Conservation (phyloP, 1,284 basidiomycete species). For the Cryptococcus jaspeensis region DNA sequence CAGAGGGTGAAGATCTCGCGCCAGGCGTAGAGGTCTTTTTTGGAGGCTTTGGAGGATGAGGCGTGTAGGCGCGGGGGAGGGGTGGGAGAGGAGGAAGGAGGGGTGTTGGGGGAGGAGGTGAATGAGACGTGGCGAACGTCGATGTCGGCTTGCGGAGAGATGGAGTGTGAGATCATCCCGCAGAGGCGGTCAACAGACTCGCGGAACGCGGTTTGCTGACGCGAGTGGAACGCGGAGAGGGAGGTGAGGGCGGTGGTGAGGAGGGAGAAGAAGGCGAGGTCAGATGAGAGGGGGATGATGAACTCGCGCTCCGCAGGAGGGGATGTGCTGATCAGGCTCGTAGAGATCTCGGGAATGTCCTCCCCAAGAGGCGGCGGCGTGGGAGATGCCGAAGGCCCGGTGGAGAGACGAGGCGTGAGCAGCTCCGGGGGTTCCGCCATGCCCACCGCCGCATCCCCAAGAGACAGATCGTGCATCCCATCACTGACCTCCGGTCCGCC, state of each 20-base stretch:
- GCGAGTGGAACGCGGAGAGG: constrained; percentile 65
- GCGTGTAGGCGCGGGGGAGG: neutral
- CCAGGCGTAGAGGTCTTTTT: constrained; percentile 82
- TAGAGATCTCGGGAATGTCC: constrained; percentile 5
- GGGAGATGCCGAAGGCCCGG: neutral
- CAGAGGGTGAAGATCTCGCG: constrained; percentile 87
- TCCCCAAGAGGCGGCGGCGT: neutral
- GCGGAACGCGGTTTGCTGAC: constrained; percentile 65
- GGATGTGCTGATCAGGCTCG: neutral
- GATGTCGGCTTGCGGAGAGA: constrained; percentile 56
- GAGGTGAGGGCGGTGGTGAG: constrained; percentile 69
- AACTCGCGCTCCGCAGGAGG: constrained; percentile 56
- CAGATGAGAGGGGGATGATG: constrained; percentile 76
- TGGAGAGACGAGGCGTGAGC: neutral
- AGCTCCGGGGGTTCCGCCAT: constrained; percentile 5
- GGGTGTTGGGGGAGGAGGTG: neutral
- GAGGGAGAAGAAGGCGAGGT: constrained; percentile 77
- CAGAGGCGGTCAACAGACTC: constrained; percentile 64
- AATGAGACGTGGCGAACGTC: constrained; percentile 27
- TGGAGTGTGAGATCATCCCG: constrained; percentile 59
- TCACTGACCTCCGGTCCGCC: constrained; percentile 15
- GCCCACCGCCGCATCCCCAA: constrained; percentile 28
- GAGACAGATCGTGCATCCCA: constrained; percentile 32
- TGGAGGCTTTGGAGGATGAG: constrained; percentile 15
- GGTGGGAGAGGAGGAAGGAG: neutral